Evolutionary conservation across 75 land plant genomes (phyloP).

Genomic region (Ceratopteris richardii): DNA sequence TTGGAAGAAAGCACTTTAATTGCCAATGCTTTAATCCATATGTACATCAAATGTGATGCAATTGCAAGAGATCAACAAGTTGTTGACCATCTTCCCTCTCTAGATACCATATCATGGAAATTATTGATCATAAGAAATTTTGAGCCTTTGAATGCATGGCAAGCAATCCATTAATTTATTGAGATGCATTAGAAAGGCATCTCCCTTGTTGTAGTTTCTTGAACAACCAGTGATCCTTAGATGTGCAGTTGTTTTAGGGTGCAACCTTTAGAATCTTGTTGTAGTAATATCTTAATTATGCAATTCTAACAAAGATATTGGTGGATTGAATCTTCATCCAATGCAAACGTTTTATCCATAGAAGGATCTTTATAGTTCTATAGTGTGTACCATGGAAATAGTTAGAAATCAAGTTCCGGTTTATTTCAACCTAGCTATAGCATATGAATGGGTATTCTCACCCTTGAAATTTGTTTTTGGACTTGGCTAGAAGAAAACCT

Average conservation of each 20-base stretch:
- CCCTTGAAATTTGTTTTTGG: constrained; percentile 91
- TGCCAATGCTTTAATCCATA: constrained; percentile 35
- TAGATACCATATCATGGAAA: constrained; percentile 68
- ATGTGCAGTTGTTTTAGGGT: constrained; percentile 90
- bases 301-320: constrained; percentile 78
- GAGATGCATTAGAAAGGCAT: constrained; percentile 35
- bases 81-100: constrained; percentile 32
- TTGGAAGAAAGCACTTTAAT: constrained; percentile 16
- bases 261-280: constrained; percentile 86
- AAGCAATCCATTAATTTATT: constrained; percentile 29
- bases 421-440: constrained; percentile 73
- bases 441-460: constrained; percentile 93
- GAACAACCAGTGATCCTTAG: constrained; percentile 86
- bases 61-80: constrained; percentile 24
- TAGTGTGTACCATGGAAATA: constrained; percentile 87
- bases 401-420: constrained; percentile 86
- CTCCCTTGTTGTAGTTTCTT: constrained; percentile 38
- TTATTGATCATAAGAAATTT: constrained; percentile 49
- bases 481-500: constrained; percentile 86
- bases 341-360: constrained; percentile 54
- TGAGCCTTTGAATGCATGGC: constrained; percentile 18
- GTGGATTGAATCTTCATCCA: constrained; percentile 72
- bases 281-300: constrained; percentile 90
- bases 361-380: constrained; percentile 77
- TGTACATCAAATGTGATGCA: constrained; percentile 32